Evolutionary conservation across 139 green algal genomes (phyloP), one percentile per base, ranked within the genome.

Genomic region (Nannochloris sp.): DNA sequence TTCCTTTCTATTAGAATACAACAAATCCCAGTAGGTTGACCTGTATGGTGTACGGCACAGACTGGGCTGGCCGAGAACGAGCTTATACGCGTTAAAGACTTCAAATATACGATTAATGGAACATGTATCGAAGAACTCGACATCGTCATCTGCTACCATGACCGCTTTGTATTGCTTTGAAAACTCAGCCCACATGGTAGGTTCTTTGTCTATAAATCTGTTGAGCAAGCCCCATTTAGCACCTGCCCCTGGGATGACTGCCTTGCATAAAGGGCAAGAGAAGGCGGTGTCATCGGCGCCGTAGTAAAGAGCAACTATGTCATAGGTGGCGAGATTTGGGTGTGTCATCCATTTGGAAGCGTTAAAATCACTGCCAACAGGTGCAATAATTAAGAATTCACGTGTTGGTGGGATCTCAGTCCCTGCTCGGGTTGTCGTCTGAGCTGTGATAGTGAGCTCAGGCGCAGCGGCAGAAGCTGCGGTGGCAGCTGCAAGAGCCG

Each of bases 51-150:
- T n/a, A 19, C n/a, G 32, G 44, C 67, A 74, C 27, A 74, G 6
- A 7, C n/a, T 30, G 4, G 36, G 59, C 57, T 70, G 58, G 13
- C 29, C 69, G 37, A 79, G 24, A 1, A 79, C 33, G 47, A 79
- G 61, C 24, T 36, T 36, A 32, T 79, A 78, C n/a, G 47, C 36
- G 7, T 44, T 19, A 29, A 79, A 77, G 23, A 79, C 27, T 27
- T 78, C 68, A 57, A 79, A 79, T 12, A 58, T 58, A 19, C 59
- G 54, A 62, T 74, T 74, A 56, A 74, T 44, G 3, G 59, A 14
- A 44, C 67, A 74, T 6, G 58, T 74, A 46, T 70, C 67, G 23
- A 70, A 27, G 9, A 45, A 45, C 2, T 33, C 31, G 23, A 74
- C 6, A 38, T 74, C 67, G 25, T 74, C 67, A 23, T 74, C 67